Percentiles rank a stretch among this genome's conserved stretches.
Conservation (phyloP, 108 stramenopile genomes). For the Stephanodiscus minutulus region DNA sequence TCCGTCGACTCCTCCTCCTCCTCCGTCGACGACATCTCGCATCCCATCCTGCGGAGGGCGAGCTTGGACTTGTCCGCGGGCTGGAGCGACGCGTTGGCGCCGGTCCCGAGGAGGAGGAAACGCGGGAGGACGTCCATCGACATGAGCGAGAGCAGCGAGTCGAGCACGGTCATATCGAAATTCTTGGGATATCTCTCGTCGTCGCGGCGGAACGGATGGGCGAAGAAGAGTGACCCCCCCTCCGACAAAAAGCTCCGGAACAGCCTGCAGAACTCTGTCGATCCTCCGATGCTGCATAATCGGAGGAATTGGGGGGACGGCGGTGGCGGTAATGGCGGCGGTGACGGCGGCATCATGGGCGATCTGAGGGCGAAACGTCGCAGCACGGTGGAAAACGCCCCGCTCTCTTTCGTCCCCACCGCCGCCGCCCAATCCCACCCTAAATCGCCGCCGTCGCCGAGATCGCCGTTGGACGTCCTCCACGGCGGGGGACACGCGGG, state of each 20-base stretch:
- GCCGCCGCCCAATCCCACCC: not conserved
- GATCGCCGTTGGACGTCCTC: too few relatives aligned
- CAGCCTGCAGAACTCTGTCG: not conserved
- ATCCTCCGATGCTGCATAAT: not conserved
- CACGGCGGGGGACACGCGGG: too few relatives aligned
- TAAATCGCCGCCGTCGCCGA: not conserved
- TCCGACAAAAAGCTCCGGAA: not conserved
- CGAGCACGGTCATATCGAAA: not conserved
- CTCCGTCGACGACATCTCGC: too few relatives aligned
- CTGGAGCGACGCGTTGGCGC: not conserved
- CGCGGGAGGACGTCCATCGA: not conserved
- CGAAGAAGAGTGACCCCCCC: not conserved
- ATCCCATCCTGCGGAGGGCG: not conserved
- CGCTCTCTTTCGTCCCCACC: not conserved
- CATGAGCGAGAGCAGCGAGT: not conserved
- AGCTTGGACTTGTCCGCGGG: not conserved
- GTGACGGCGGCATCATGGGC: not conserved
- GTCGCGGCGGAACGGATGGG: not conserved
- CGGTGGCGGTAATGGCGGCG: too few relatives aligned
- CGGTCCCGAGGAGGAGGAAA: not conserved
- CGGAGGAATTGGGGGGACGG: not conserved
- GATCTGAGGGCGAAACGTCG: not conserved
- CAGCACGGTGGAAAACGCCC: not conserved
- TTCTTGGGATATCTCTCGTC: not conserved
- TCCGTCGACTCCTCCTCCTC: not conserved